phyloP scores from a whole-genome alignment of 176 grass and related monocot genomes.

The Paspalum notatum region DNA sequence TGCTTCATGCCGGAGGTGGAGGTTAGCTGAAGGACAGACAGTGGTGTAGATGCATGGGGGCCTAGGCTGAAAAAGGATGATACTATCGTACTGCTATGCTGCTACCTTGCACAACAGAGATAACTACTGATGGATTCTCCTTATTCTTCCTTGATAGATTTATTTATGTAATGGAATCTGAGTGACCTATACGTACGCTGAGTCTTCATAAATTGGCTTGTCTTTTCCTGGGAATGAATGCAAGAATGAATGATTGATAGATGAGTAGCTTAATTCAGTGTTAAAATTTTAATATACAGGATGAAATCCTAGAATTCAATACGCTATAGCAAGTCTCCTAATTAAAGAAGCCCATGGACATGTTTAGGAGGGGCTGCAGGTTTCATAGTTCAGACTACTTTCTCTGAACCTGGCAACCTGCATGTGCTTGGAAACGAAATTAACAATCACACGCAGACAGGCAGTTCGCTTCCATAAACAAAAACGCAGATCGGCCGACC shows the following conservation, averaged over 20 bases:
- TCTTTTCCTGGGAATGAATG: background rate
- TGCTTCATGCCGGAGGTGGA: constrained; percentile 3
- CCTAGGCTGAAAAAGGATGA: background rate
- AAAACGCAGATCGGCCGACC: background rate
- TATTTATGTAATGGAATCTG: background rate
- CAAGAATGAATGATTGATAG: background rate
- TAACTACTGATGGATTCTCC: background rate
- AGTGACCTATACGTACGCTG: background rate
- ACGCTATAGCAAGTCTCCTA: background rate
- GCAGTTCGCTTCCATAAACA: background rate
- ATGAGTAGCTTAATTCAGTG: background rate
- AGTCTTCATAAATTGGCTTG: background rate
- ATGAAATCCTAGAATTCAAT: background rate
- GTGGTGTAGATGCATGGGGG: background rate
- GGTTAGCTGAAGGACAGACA: constrained; percentile 2
- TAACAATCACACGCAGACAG: background rate
- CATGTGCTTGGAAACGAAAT: constrained; percentile 26
- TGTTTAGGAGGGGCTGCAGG: background rate
- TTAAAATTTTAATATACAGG: background rate
- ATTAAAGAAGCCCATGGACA: background rate
- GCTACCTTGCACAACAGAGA: constrained; percentile 3
- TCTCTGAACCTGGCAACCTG: constrained; percentile 15
- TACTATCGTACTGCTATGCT: background rate
- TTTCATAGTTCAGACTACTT: background rate
- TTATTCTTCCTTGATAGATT: background rate